Evolutionary conservation across 1,284 basidiomycete species (phyloP).

Genomic region (Marasmius tenuissimus): DNA sequence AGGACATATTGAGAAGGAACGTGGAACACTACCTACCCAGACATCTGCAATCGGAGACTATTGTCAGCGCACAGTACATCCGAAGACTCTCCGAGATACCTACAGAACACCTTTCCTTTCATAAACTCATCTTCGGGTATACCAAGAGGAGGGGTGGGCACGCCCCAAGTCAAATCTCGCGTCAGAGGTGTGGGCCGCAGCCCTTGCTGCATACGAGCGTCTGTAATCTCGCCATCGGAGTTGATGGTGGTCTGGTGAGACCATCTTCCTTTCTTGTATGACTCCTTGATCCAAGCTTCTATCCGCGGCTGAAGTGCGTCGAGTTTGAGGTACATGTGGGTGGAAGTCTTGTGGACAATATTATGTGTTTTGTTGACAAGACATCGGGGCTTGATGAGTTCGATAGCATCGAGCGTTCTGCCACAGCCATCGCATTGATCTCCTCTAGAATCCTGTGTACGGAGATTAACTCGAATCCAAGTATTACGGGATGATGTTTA

Average conservation of each 20-base stretch:
- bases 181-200: constrained; percentile 91
- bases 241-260: constrained; percentile 91
- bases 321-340: constrained; percentile 94
- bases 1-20: neutral
- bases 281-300: constrained; percentile 87
- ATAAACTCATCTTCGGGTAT: constrained; percentile 79
- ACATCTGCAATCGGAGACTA: constrained; percentile 59
- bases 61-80: constrained; percentile 11
- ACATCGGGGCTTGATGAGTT: constrained; percentile 95
- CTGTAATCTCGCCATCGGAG: constrained; percentile 84
- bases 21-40: constrained; percentile 57
- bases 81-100: constrained; percentile 30
- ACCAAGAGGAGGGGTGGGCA: constrained; percentile 82
- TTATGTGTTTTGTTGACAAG: constrained; percentile 83
- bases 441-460: constrained; percentile 84
- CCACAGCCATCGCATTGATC: constrained; percentile 98
- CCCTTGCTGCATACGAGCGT: constrained; percentile 87
- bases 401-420: constrained; percentile 90
- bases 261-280: constrained; percentile 87
- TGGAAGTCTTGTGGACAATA: constrained; percentile 75
- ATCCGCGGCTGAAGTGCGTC: constrained; percentile 82
- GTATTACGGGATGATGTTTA: neutral
- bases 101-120: constrained; percentile 95
- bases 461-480: neutral
- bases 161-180: constrained; percentile 95